Conservation (phyloP, 2,329 filamentous ascomycete species). For the Zymoseptoria ardabiliae region DNA sequence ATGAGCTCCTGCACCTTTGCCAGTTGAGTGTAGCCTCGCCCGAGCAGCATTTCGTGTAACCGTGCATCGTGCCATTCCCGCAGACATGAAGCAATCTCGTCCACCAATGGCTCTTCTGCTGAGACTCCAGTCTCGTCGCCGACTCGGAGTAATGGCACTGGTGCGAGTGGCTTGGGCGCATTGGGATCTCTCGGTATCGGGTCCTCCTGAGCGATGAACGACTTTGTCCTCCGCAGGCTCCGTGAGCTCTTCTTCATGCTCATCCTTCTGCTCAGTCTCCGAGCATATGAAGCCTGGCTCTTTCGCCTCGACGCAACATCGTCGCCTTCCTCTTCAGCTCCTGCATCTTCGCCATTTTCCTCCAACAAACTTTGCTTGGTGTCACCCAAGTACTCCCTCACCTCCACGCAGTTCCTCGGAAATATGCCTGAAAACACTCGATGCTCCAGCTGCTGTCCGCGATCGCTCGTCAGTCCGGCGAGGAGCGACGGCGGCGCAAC, state of each 20-base stretch:
- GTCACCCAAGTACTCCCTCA: conserved; percentile 75
- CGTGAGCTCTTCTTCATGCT: conserved; percentile 23
- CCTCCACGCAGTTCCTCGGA: conserved; percentile 86
- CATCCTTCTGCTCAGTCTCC: conserved; percentile 25
- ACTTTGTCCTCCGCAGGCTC: conserved; percentile 18
- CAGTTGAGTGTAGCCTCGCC: conserved; percentile 70
- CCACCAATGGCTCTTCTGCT: conserved; percentile 79
- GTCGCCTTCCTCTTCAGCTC: conserved; percentile 3
- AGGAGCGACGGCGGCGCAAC: conserved; percentile 89
- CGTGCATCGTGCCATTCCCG: conserved; percentile 98
- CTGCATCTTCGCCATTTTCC: conserved; percentile 11
- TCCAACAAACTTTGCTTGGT: not conserved
- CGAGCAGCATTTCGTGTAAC: conserved; percentile 81
- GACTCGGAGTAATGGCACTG: conserved; percentile 94
- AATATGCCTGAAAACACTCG: conserved; percentile 99
- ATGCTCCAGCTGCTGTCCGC: conserved; percentile 88
- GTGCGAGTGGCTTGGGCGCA: conserved; percentile 73
- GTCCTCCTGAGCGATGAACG: conserved; percentile 17
- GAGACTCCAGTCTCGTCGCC: conserved; percentile 94
- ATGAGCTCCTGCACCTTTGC: conserved; percentile 77
- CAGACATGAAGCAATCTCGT: conserved; percentile 94
- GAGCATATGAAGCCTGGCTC: conserved; percentile 24
- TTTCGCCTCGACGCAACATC: conserved; percentile 13
- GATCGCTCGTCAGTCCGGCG: conserved; percentile 80
- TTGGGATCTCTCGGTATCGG: conserved; percentile 52